Percentiles rank a stretch among this genome's conserved stretches.
Evolutionary conservation across 768 basidiomycete genomes (phyloP).

Genomic region (Paxillus ammoniavirescens): DNA sequence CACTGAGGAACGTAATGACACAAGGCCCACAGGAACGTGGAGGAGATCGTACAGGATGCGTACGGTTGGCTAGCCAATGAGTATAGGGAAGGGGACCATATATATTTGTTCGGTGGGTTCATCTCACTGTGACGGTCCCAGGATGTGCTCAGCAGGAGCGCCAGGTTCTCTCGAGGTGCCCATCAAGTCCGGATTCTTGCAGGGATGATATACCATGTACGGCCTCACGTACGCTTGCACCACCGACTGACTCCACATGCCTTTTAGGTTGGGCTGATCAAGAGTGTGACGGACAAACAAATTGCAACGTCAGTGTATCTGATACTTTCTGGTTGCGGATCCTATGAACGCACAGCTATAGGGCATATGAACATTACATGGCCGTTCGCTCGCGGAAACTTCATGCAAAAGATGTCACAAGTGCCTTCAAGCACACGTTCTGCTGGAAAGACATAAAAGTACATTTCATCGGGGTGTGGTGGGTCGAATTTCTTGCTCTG

Average conservation of each 20-base stretch:
- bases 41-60: slow-evolving; percentile 31
- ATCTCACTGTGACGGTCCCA: not conserved
- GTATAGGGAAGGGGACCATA: slow-evolving; percentile 32
- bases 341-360: not conserved
- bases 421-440: slow-evolving; percentile 45
- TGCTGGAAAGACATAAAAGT: slow-evolving; percentile 41
- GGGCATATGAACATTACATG: slow-evolving; percentile 20
- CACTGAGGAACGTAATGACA: too few relatives aligned
- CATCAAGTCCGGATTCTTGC: slow-evolving; percentile 41
- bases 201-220: slow-evolving; percentile 40
- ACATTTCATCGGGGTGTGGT: slow-evolving; percentile 57
- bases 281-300: slow-evolving; percentile 30
- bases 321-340: not conserved
- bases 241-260: not conserved
- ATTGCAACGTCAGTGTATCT: slow-evolving; percentile 23
- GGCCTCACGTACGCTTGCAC: not conserved
- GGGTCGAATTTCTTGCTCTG: slow-evolving; percentile 8
- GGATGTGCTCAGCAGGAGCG: not conserved
- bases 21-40: slow-evolving; percentile 30
- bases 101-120: slow-evolving; percentile 34
- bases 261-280: slow-evolving; percentile 33
- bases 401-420: slow-evolving; percentile 17
- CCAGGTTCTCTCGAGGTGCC: slow-evolving; percentile 42
- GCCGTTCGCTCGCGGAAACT: slow-evolving; percentile 15
- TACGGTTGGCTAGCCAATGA: slow-evolving; percentile 33